Evolutionary conservation across 495 filamentous ascomycete species (phyloP).

Genomic region (Letharia columbiana): DNA sequence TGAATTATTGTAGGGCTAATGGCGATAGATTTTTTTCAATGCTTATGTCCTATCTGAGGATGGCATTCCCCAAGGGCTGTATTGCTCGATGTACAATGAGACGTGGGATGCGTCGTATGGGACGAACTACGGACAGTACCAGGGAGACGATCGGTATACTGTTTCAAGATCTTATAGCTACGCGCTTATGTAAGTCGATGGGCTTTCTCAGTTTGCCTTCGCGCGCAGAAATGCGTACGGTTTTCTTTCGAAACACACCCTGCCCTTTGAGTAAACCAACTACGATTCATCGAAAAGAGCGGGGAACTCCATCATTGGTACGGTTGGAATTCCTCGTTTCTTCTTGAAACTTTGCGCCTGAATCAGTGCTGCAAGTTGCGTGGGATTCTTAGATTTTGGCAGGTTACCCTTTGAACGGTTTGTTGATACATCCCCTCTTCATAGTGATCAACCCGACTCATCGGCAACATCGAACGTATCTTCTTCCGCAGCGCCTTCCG

Average conservation of each 20-base stretch:
- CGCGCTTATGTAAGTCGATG: constrained; percentile 3
- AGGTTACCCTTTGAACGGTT: too few species aligned
- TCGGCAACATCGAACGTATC: not conserved
- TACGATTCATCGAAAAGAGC: not conserved
- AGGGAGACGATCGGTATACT: constrained; percentile 8
- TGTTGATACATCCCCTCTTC: too few species aligned
- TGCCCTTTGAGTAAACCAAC: not conserved
- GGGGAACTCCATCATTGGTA: not conserved
- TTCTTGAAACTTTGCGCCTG: not conserved
- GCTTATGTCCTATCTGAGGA: constrained; percentile 38
- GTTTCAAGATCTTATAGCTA: constrained; percentile 13
- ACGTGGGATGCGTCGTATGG: constrained; percentile 22
- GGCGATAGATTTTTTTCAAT: constrained; percentile 36
- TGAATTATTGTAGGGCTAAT: not conserved
- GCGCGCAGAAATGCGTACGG: too few species aligned
- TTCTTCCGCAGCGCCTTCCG: not conserved
- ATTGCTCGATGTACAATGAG: constrained; percentile 25
- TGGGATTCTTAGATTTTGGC: too few species aligned
- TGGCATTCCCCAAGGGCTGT: constrained; percentile 25
- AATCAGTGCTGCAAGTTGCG: too few species aligned
- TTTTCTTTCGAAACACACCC: not conserved
- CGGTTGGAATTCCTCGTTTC: not conserved
- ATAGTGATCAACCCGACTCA: not conserved
- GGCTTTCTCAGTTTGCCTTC: not conserved
- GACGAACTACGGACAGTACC: constrained; percentile 21